These are phyloP conservation scores for Naegleria fowleri DNA, from an alignment of 208 protist species.

Conservation along the genomic window DNA sequence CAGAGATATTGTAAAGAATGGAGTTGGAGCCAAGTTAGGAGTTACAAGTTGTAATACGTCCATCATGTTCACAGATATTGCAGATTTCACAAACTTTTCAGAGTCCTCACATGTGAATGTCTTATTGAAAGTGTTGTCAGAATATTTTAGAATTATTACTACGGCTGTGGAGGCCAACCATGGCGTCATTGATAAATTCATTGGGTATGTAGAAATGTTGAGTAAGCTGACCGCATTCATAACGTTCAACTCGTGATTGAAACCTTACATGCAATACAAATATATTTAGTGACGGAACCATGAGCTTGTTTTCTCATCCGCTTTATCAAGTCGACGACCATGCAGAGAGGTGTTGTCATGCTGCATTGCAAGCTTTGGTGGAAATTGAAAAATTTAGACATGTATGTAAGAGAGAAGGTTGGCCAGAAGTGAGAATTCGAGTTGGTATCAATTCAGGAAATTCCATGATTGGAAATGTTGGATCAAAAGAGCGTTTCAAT, in stretches of 20 bases:
- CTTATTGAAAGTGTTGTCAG: background rate
- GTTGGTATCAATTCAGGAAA: conserved; percentile 23
- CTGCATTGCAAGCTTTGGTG: background rate
- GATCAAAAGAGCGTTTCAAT: background rate
- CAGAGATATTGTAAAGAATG: background rate
- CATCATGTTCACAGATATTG: background rate
- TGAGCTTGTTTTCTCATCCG: background rate
- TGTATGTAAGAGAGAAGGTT: background rate
- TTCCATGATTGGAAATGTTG: background rate
- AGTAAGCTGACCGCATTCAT: too few relatives aligned
- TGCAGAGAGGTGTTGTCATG: background rate
- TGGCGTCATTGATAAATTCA: background rate
- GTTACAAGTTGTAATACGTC: background rate
- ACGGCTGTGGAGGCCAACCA: background rate
- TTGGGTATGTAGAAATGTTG: too few relatives aligned
- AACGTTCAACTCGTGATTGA: too few relatives aligned
- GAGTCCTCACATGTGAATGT: background rate
- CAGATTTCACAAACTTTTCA: background rate
- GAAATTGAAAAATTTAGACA: background rate
- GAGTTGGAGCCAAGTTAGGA: background rate
- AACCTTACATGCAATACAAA: too few relatives aligned
- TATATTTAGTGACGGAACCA: background rate
- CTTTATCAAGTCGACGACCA: background rate
- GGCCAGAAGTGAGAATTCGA: background rate
- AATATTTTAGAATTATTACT: background rate